Base-by-base conservation (phyloP, 2,329 filamentous ascomycete species). In the Colletotrichum plurivorum region DNA sequence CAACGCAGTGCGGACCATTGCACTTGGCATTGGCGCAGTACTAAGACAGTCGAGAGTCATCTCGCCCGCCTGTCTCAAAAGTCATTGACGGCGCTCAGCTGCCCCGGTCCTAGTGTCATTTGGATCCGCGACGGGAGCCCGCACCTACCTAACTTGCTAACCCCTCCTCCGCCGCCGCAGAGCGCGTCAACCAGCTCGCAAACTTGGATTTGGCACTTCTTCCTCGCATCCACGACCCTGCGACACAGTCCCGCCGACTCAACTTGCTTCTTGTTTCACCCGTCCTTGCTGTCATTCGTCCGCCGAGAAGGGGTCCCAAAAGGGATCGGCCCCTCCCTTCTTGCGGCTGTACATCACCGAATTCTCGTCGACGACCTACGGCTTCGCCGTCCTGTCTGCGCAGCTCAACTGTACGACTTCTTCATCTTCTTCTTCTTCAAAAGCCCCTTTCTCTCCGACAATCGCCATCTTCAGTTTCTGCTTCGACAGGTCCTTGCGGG, bases 111-210 rank as follows among this genome's bases (percentile, higher is more conserved):
- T 65, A 55, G 66, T 65, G 66, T 51, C 54, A 65, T 68, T 68
- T 65, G 61, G 61, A 68, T 68, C 54, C 66, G 66, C 66, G 66
- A 68, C 66, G 66, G 66, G 54, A 68, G 66, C 66, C 61, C 49
- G 31, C 61, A 41, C 51, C 51, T 41, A 45, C 46, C 46, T 52
- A 36, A 16, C 10, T 25, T 31, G 36, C 46, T 52, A 36, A 16
- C 10, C 36, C 20, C 43, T 52, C 46, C 31, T 58, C 36, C 53
- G 31, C 41, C 15, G 13, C 41, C 41, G 13, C 41, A 43, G 41
- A 43, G 13, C n/a, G 10, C 48, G 49, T 55, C 53, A 53, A 43
- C 65, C 61, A 54, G 61, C 54, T 59, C 54, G 48, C 43, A 59
- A 69, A 65, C 61, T 48, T 59, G 18, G 39, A 53, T 27, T 49